Evolutionary conservation across 1,139 yeast genomes (phyloP).

Genomic region (Saccharomyces pastorianus): DNA sequence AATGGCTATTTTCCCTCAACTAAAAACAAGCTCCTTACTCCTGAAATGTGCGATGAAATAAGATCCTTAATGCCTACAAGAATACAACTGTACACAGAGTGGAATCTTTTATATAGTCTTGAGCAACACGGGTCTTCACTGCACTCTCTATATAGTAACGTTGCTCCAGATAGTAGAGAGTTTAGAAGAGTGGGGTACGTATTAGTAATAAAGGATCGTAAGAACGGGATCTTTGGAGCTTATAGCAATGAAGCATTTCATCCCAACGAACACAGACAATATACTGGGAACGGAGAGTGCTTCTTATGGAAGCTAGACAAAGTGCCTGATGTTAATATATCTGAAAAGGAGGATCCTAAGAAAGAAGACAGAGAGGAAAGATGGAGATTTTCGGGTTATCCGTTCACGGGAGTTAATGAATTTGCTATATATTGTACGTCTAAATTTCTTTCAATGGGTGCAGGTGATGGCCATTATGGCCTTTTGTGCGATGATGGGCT

Average conservation of each 20-base stretch:
- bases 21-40: constrained; percentile 46
- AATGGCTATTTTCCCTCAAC: constrained; percentile 54
- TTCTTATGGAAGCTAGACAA: constrained; percentile 72
- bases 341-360: constrained; percentile 8
- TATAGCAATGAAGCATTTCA: constrained; percentile 68
- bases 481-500: constrained; percentile 77
- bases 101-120: constrained; percentile 72
- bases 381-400: constrained; percentile 66
- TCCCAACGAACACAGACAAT: constrained; percentile 62
- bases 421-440: constrained; percentile 77
- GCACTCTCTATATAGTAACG: constrained; percentile 54
- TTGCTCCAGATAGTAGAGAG: constrained; percentile 31
- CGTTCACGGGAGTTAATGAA: constrained; percentile 84
- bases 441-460: constrained; percentile 76
- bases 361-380: constrained; percentile 11
- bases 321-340: constrained; percentile 20
- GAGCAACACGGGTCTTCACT: constrained; percentile 91
- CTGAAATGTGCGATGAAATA: constrained; percentile 63
- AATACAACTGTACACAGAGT: constrained; percentile 63
- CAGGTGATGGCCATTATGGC: constrained; percentile 90
- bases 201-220: constrained; percentile 55
- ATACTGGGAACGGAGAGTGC: constrained; percentile 92
- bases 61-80: constrained; percentile 69
- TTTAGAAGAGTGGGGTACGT: constrained; percentile 53
- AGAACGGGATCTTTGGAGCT: constrained; percentile 69